Base-by-base conservation (phyloP, 163 green algal genomes). In the Volvox carteri region DNA sequence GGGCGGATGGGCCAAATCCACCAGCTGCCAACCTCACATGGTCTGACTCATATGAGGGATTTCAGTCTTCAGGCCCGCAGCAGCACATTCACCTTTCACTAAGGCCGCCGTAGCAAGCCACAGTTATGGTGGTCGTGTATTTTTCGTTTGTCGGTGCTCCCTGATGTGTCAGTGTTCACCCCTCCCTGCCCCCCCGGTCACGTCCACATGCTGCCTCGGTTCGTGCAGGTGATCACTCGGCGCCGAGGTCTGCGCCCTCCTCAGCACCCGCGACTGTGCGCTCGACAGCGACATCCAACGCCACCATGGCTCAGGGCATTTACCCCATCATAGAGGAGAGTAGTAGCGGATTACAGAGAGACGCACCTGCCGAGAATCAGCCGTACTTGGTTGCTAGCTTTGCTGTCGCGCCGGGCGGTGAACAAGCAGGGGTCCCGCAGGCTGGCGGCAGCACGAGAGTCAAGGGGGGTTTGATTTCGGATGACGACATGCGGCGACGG, bases 241-340 rank as follows among this genome's bases (percentile, higher is more conserved):
- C 73, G 12, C 73, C 73, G 23, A 28, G 44, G 11, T 70, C 50
- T 12, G 75, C 18, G 2, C 75, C 50, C n/a, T 30, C 28, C 33
- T 8, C 33, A 52, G 30, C 75, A 23, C 35, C 42, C 30, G 12
- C 50, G 6, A 48, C 48, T 33, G 30, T 25, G 44, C 44, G 16
- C n/a, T 81, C 74, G 8, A 25, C 28, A 12, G 30, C 74, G 2
- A n/a, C 70, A 14, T 58, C 23, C 70, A 23, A 80, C 12, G 4
- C 73, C 23, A 23, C 48, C 25, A 30, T 54, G 6, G 21, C 39
- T 6, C 48, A 73, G 48, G 83, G 83, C 23, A 88, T 88, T 25
- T 88, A 88, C 35, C 83, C 83, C 5, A 88, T 88, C 70, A 44
- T 42, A 48, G 83, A 88, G 50, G 83, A 88, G 35, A 88, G 68